Evolutionary conservation across 441 rosid genomes (phyloP), one percentile per base, ranked within the genome.

Genomic region (Raphanus hybrid): DNA sequence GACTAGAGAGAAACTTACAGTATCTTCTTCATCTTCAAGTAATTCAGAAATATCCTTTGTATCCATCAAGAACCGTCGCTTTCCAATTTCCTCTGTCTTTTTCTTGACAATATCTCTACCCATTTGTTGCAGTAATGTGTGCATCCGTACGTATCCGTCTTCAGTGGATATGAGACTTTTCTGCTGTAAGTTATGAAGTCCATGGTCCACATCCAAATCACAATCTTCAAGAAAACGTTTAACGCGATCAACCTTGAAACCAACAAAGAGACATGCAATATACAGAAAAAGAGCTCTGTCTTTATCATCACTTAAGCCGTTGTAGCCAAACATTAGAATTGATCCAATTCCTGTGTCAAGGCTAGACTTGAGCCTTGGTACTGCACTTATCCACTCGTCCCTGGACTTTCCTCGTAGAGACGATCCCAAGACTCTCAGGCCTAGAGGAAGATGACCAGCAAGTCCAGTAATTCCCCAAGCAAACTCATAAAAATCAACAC

Each of bases 51-150:
- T 73, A 15, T 71, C 76, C 5, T 3, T 18, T 0, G 26, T 1
- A 29, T 76, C 32, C 84, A 82, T 70, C 26, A 86, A 52, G 66
- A 87, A 80, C 54, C 84, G 78, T 8, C 81, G 69, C 15, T 77
- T 43, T 12, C 87, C 77, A 16, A 80, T 79, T 3, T 81, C 73
- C 8, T 81, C 65, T 2, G 79, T 81, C 45, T 79, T 70, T 39
- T 81, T 69, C 8, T 75, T 67, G 61, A 84, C 83, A 35, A 87
- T 76, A 66, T 82, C 81, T 73, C 79, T 66, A 20, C 82, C 91
- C 90, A 89, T 78, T 58, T 85, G 83, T 64, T 52, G 62, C 5
- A 85, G 77, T 59, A 84, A 70, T 58, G 34, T 6, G 64, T 82
- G 85, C 84, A 39, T 39, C 45, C 2, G 2, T 39, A 39, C 12